These are phyloP conservation scores for Pythium myriotylum DNA, from an alignment of 352 stramenopile genomes.

Conservation along the genomic window DNA sequence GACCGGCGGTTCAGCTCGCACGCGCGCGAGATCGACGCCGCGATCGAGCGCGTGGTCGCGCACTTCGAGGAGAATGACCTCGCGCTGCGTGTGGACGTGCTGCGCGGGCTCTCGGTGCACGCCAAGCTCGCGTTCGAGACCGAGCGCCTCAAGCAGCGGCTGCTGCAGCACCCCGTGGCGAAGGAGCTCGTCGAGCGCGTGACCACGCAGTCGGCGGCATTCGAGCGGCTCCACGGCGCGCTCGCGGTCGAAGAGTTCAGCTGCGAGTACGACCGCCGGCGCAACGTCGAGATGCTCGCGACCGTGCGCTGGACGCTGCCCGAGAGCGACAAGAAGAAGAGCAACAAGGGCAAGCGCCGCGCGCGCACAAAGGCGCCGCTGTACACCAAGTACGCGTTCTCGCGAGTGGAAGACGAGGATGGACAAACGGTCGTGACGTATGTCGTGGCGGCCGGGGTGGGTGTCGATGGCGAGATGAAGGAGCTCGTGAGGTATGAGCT, in stretches of 20 bases:
- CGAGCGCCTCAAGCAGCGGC: slow-evolving; percentile 57
- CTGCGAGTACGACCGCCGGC: slow-evolving; percentile 64
- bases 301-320: slow-evolving; percentile 59
- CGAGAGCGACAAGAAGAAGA: slow-evolving; percentile 16
- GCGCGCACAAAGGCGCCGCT: slow-evolving; percentile 33
- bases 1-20: slow-evolving; percentile 68
- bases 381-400: slow-evolving; percentile 54
- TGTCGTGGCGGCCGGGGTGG: slow-evolving; percentile 42
- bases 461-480: slow-evolving; percentile 37
- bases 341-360: slow-evolving; percentile 39
- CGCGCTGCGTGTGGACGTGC: slow-evolving; percentile 66
- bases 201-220: slow-evolving; percentile 47
- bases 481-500: slow-evolving; percentile 69
- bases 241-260: slow-evolving; percentile 58
- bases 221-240: slow-evolving; percentile 42
- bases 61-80: slow-evolving; percentile 75
- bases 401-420: slow-evolving; percentile 32
- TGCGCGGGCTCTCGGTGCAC: slow-evolving; percentile 59
- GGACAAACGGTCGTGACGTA: slow-evolving; percentile 53
- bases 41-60: slow-evolving; percentile 71
- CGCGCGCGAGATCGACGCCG: slow-evolving; percentile 53
- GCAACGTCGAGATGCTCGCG: slow-evolving; percentile 62
- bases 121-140: slow-evolving; percentile 71
- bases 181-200: slow-evolving; percentile 63
- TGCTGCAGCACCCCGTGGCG: slow-evolving; percentile 59